Conservation (phyloP, 2,329 filamentous ascomycete species). For the Beauveria brongniartii region DNA sequence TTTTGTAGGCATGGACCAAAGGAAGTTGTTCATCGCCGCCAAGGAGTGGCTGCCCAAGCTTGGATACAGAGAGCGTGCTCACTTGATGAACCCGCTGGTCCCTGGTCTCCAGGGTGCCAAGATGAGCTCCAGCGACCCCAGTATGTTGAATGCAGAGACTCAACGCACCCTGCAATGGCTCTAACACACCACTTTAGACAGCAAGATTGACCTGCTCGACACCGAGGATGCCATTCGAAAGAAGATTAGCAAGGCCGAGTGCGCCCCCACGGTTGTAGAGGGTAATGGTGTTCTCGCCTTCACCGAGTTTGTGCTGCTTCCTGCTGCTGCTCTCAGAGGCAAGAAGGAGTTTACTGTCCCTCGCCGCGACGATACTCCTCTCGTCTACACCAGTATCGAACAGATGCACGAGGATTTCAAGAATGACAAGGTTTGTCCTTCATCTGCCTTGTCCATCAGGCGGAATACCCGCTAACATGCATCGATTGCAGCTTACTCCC, state of each 20-base stretch:
- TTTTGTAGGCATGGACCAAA: conserved; percentile 56
- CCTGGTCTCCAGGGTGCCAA: conserved; percentile 77
- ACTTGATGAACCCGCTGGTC: conserved; percentile 64
- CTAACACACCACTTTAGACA: conserved; percentile 40
- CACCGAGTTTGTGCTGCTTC: conserved; percentile 79
- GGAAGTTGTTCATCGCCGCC: conserved; percentile 82
- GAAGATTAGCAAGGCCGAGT: conserved; percentile 81
- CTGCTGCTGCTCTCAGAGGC: conserved; percentile 58
- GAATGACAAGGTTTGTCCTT: conserved; percentile 59
- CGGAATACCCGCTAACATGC: background rate
- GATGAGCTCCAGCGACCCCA: conserved; percentile 71
- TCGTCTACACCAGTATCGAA: conserved; percentile 71
- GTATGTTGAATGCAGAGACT: conserved; percentile 27
- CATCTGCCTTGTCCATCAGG: fast-evolving
- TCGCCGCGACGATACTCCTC: conserved; percentile 60
- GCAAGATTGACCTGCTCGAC: conserved; percentile 92
- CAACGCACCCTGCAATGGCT: background rate
- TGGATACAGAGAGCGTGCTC: conserved; percentile 61
- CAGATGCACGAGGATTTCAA: conserved; percentile 73
- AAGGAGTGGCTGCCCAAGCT: conserved; percentile 79
- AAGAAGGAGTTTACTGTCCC: conserved; percentile 60
- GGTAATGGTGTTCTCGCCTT: conserved; percentile 84
- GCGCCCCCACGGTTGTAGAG: conserved; percentile 66
- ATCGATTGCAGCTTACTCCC: conserved; percentile 52
- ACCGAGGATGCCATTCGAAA: conserved; percentile 62